Evolutionary conservation across 78 protist genomes (phyloP), one percentile per base, ranked within the genome.

Genomic region (Thecamonas trahens): DNA sequence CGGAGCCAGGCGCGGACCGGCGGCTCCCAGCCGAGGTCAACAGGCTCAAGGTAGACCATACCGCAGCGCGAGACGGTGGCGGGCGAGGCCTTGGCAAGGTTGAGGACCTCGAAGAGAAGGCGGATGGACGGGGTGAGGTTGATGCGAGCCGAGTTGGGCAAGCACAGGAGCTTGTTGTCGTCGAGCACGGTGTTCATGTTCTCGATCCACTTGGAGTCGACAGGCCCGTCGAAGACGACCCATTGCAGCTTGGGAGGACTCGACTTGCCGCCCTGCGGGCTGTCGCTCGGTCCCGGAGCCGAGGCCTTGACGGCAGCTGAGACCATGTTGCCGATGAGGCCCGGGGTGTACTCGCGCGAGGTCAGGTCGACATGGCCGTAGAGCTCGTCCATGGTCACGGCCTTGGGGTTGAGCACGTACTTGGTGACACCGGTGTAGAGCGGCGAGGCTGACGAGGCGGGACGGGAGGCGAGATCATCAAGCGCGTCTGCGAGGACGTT

Each of bases 161-260:
- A 76, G 69, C 93, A 88, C 37, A 92, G 83, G 73, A 79, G 83
- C 82, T 86, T 88, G 90, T 88, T 92, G 79, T 92, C 96, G 67
- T 92, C 96, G 38, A 92, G 84, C 55, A 84, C 90, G 34, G 92
- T 82, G 77, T 87, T 87, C 91, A 85, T 83, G 74, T 65, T 70
- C 58, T 89, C 94, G n/a, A 91, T 84, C 95, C 89, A 86, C 28
- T 79, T 40, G 49, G 95, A 88, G 40, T 91, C 95, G 26, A 91
- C 92, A 2, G 95, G 92, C 9, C 95, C 95, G 60, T 91, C 95
- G 22, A 91, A 69, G 52, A 91, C 13, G 18, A 91, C 55, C 90
- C 91, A 84, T 45, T 87, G 72, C 2, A 82, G 69, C 35, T 69
- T 75, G n/a, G 72, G 54, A 3, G 44, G 3, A 3, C 44, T 39